Evolutionary conservation across 176 grass and related monocot species (phyloP).

Genomic region (Urochloa ruziziensis): DNA sequence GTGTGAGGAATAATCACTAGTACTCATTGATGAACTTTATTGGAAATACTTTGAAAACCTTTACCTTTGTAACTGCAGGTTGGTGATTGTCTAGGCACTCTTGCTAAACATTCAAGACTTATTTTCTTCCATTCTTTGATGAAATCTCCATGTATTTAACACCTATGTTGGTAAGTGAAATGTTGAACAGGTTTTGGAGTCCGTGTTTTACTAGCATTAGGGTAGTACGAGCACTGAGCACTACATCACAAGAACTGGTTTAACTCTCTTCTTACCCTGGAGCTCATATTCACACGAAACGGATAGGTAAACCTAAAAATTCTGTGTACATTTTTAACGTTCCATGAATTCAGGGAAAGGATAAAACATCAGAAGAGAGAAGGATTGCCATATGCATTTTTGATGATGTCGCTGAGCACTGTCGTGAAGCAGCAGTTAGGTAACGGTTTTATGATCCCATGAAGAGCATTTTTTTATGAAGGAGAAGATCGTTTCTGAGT

Average conservation of each 20-base stretch:
- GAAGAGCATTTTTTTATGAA: neutral
- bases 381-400: constrained; percentile 81
- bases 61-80: constrained; percentile 42
- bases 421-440: constrained; percentile 68
- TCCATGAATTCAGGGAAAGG: constrained; percentile 53
- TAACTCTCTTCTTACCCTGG: neutral
- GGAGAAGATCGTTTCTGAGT: neutral
- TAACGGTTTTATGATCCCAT: constrained; percentile 28
- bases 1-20: neutral
- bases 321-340: neutral
- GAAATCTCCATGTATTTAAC: constrained; percentile 71
- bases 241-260: neutral
- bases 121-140: constrained; percentile 76
- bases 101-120: constrained; percentile 72
- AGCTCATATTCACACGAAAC: constrained; percentile 15
- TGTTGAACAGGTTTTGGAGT: constrained; percentile 6
- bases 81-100: constrained; percentile 74
- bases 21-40: constrained; percentile 10
- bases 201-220: constrained; percentile 1
- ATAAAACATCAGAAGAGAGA: constrained; percentile 73
- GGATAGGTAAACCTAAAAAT: neutral
- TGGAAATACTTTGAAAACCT: neutral
- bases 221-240: neutral
- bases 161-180: constrained; percentile 69
- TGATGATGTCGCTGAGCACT: constrained; percentile 85